Conservation (phyloP, 768 basidiomycete genomes). For the Termitomyces sp. region DNA sequence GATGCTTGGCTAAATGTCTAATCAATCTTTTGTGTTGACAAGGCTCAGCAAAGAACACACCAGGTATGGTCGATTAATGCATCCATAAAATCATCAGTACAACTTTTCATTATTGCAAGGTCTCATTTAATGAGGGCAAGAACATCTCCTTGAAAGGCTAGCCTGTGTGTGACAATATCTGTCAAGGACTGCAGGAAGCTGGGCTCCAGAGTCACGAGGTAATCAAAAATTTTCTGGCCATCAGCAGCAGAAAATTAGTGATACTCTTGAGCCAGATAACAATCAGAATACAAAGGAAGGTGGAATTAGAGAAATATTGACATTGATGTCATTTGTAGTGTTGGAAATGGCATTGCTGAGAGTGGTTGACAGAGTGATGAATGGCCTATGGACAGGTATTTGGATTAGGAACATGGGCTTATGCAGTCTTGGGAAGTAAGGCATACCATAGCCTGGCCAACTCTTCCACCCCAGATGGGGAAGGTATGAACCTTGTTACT, state of each 20-base stretch:
- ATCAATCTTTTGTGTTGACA: background rate
- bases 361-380: slow-evolving; percentile 23
- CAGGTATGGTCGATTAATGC: slow-evolving; percentile 23
- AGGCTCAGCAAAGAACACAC: slow-evolving; percentile 12
- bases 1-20: slow-evolving; percentile 13
- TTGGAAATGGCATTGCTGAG: slow-evolving; percentile 6
- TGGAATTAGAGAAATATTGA: slow-evolving; percentile 6
- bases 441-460: slow-evolving; percentile 26
- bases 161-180: slow-evolving; percentile 20
- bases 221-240: slow-evolving; percentile 17
- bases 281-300: background rate
- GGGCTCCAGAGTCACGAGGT: slow-evolving; percentile 22
- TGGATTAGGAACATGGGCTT: background rate
- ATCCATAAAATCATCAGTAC: slow-evolving; percentile 19
- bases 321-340: slow-evolving; percentile 9
- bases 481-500: slow-evolving; percentile 27
- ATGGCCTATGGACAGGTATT: slow-evolving; percentile 25
- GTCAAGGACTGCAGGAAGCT: slow-evolving; percentile 22
- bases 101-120: slow-evolving; percentile 9
- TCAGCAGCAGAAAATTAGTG: slow-evolving; percentile 24
- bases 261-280: slow-evolving; percentile 6
- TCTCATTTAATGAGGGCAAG: slow-evolving; percentile 27
- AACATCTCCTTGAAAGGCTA: slow-evolving; percentile 24
- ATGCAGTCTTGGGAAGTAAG: too few species aligned
- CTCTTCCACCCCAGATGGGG: slow-evolving; percentile 21